A percentile compares a stretch with the other conserved stretches of the same genome.
These are phyloP conservation scores for Terana coerulea DNA, from an alignment of 768 basidiomycete species.

Conservation along the genomic window DNA sequence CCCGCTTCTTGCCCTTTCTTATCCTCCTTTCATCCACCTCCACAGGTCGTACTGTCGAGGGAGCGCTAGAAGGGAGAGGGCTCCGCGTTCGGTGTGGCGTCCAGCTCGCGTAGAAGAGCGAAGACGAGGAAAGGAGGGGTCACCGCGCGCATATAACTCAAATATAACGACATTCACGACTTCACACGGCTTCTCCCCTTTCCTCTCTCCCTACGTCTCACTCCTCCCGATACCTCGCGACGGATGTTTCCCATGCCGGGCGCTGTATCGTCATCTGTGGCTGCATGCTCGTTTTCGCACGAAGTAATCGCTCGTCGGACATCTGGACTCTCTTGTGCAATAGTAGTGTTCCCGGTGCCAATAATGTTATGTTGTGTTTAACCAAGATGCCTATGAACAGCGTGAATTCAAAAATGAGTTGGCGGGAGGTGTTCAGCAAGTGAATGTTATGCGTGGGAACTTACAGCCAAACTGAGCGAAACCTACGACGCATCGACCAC, in stretches of 20 bases:
- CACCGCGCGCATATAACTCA: background rate
- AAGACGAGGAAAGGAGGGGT: slow-evolving; percentile 4
- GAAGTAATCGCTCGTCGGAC: slow-evolving; percentile 1
- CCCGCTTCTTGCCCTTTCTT: slow-evolving; percentile 36
- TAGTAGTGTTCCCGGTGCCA: slow-evolving; percentile 1
- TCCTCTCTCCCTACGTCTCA: background rate
- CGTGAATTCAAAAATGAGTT: too few relatives aligned
- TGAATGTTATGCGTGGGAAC: slow-evolving; percentile 12
- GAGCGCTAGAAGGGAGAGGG: slow-evolving; percentile 71
- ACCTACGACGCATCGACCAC: slow-evolving; percentile 13
- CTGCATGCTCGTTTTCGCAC: background rate
- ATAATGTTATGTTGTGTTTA: background rate
- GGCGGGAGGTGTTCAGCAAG: too few relatives aligned
- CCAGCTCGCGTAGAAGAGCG: slow-evolving; percentile 4
- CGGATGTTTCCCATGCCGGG: slow-evolving; percentile 2
- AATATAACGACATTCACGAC: slow-evolving; percentile 13
- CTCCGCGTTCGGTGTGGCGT: slow-evolving; percentile 42
- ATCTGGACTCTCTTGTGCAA: slow-evolving; percentile 2
- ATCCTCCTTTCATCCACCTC: slow-evolving; percentile 69
- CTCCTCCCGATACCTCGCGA: slow-evolving; percentile 2
- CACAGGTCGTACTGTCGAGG: slow-evolving; percentile 39
- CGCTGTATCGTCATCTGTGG: slow-evolving; percentile 7
- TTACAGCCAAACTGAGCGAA: background rate
- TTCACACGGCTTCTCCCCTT: slow-evolving; percentile 5
- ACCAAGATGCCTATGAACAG: background rate